A percentile compares a stretch with the other conserved stretches of the same genome.
Conservation (phyloP, 2,329 filamentous ascomycete genomes). For the Aspergillus quadrilineatus region DNA sequence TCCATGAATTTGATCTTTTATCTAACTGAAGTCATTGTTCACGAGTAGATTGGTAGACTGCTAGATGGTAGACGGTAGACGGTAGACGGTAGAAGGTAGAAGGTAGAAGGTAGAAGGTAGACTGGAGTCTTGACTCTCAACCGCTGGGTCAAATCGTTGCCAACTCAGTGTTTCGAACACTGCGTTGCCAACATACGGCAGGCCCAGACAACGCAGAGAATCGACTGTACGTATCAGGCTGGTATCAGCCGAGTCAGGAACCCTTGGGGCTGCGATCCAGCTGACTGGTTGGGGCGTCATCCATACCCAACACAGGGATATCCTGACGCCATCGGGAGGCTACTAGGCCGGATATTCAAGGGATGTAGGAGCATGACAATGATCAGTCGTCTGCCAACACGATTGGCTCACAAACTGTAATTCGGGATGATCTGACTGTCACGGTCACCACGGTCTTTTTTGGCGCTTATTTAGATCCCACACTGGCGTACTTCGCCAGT, state of each 20-base stretch:
- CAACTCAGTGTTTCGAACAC: not conserved
- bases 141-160: not conserved
- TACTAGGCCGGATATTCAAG: conserved; percentile 10
- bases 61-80: too few species aligned
- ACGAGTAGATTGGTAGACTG: too few species aligned
- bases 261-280: conserved; percentile 1
- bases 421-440: too few species aligned
- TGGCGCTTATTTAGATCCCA: too few species aligned
- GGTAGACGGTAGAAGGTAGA: too few species aligned
- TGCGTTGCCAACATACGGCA: not conserved
- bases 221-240: not conserved
- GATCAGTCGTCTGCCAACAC: not conserved
- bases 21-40: too few species aligned
- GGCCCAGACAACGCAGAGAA: conserved; percentile 1
- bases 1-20: too few species aligned
- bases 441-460: too few species aligned
- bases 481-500: too few species aligned
- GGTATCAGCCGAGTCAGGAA: conserved; percentile 3
- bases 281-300: conserved; percentile 6
- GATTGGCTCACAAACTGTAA: not conserved
- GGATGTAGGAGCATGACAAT: not conserved
- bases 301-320: conserved; percentile 4
- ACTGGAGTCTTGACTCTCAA: not conserved
- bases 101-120: not conserved
- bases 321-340: conserved; percentile 14